Conservation (phyloP, 768 basidiomycete species). For the Podaxis sp. region DNA sequence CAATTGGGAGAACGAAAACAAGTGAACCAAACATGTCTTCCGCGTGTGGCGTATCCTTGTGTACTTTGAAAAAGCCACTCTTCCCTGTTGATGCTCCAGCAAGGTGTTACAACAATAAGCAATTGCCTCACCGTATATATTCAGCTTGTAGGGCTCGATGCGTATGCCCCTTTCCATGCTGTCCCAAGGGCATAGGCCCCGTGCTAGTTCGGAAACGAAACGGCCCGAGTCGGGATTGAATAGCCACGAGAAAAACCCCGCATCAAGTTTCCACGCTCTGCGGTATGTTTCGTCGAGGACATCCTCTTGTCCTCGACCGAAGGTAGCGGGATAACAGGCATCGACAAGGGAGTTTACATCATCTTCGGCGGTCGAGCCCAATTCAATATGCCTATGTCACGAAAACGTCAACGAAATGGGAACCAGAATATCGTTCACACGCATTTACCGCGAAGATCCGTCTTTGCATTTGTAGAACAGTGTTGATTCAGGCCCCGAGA, state of each 20-base stretch:
- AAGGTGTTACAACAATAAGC: not conserved
- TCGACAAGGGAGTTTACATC: conserved; percentile 17
- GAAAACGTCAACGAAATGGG: not conserved
- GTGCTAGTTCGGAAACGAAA: conserved; percentile 11
- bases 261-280: conserved; percentile 27
- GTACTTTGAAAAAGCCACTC: conserved; percentile 49
- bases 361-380: not conserved
- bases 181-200: conserved; percentile 20
- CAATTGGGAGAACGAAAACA: conserved; percentile 47
- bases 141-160: conserved; percentile 36
- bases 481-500: not conserved
- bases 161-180: conserved; percentile 16
- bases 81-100: conserved; percentile 25
- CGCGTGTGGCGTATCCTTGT: conserved; percentile 46
- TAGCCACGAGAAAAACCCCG: conserved; percentile 19
- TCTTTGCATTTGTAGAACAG: conserved; percentile 3
- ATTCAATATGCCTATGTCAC: not conserved
- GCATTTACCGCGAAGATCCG: not conserved
- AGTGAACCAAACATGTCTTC: conserved; percentile 52
- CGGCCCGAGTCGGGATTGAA: conserved; percentile 20
- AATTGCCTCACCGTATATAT: conserved; percentile 33
- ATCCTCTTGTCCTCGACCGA: conserved; percentile 24
- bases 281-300: conserved; percentile 29
- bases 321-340: conserved; percentile 26
- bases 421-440: not conserved